A percentile compares a stretch with the other conserved stretches of the same genome.
These are phyloP conservation scores for Pseudogymnoascus sp. DNA, from an alignment of 2,329 filamentous ascomycete species.

Conservation along the genomic window DNA sequence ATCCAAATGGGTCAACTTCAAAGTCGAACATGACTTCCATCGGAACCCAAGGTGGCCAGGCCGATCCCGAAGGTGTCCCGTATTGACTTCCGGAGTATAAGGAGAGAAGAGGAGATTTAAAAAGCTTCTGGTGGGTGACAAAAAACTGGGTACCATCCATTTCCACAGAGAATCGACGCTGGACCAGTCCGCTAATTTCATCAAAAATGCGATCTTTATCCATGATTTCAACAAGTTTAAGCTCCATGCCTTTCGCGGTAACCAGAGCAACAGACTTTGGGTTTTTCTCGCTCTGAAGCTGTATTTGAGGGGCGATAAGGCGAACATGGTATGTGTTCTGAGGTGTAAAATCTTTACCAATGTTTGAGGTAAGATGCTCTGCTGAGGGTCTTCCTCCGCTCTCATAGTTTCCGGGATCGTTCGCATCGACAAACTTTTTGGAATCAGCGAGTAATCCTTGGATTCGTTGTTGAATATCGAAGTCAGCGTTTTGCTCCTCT, in stretches of 20 bases:
- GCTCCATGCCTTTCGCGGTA: constrained; percentile 94
- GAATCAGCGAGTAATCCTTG: constrained; percentile 79
- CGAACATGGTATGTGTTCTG: constrained; percentile 93
- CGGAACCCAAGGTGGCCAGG: constrained; percentile 97
- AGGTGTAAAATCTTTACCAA: constrained; percentile 79
- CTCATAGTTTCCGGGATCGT: constrained; percentile 42
- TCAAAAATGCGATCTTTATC: constrained; percentile 91
- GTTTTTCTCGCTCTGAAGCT: constrained; percentile 97
- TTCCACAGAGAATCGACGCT: constrained; percentile 84
- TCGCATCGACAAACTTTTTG: constrained; percentile 70
- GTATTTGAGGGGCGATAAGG: constrained; percentile 94
- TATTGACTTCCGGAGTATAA: constrained; percentile 94
- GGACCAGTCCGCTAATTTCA: constrained; percentile 88
- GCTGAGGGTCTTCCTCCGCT: constrained; percentile 37
- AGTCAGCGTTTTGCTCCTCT: constrained; percentile 35
- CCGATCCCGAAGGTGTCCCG: constrained; percentile 73
- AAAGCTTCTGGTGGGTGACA: constrained; percentile 88
- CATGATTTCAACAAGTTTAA: constrained; percentile 97
- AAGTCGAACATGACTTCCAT: constrained; percentile 99
- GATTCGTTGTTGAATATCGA: constrained; percentile 76
- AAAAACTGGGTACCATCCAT: constrained; percentile 99
- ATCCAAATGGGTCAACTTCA: constrained; percentile 88
- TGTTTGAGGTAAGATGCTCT: constrained; percentile 64
- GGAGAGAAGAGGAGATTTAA: constrained; percentile 75
- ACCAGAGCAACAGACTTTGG: constrained; percentile 94